Evolutionary conservation across 331 rosid genomes (phyloP).

Genomic region (Acacia concinna): DNA sequence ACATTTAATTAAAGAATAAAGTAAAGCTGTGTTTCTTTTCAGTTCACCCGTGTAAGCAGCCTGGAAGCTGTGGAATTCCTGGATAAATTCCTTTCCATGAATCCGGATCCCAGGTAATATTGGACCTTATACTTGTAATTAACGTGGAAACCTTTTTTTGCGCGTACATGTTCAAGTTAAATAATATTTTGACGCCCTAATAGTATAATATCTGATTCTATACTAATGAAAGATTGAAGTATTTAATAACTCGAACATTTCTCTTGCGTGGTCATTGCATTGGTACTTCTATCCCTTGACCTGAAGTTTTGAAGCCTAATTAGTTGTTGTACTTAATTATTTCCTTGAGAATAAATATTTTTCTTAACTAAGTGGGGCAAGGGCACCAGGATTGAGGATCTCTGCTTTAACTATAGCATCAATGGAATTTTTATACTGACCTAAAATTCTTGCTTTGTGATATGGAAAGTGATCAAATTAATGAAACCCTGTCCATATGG

Average conservation of each 20-base stretch:
- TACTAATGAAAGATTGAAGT: neutral
- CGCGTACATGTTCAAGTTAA: neutral
- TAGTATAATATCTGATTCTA: no score
- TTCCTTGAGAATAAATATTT: neutral
- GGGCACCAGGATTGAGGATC: neutral
- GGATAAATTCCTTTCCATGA: constrained; percentile 80
- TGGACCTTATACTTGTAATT: constrained; percentile 20
- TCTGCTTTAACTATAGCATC: neutral
- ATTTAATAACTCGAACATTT: neutral
- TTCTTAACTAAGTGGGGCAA: neutral
- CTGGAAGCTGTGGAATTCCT: constrained; percentile 76
- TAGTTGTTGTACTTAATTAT: neutral
- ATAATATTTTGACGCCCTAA: neutral
- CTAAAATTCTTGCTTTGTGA: neutral
- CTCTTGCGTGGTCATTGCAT: neutral
- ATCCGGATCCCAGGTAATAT: constrained; percentile 76
- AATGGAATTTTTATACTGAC: neutral
- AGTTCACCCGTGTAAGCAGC: constrained; percentile 70
- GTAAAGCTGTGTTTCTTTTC: constrained; percentile 32
- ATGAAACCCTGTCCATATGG: neutral
- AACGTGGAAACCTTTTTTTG: neutral
- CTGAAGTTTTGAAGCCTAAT: neutral
- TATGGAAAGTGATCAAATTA: neutral
- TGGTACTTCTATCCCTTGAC: neutral
- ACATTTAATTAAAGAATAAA: constrained; percentile 28